phyloP scores from a whole-genome alignment of 2,329 filamentous ascomycete species.

The Zalaria obscura region DNA sequence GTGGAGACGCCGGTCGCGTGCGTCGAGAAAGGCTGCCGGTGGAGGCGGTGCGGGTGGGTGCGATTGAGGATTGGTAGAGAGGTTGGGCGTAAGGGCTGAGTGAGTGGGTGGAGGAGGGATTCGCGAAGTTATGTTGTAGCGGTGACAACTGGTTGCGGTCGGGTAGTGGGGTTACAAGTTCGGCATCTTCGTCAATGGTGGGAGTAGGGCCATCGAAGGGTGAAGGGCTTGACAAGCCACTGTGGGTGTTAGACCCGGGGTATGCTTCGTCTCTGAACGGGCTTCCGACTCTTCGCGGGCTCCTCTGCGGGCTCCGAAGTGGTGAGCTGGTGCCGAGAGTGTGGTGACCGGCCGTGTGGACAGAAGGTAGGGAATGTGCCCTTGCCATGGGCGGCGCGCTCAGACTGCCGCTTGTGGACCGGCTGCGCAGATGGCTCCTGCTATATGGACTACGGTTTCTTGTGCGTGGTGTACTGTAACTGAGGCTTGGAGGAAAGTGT shows the following conservation, averaged over 20 bases:
- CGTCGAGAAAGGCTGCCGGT: conserved; percentile 23
- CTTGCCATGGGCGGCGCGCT: conserved; percentile 31
- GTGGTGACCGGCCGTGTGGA: conserved; percentile 18
- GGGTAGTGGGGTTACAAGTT: conserved; percentile 28
- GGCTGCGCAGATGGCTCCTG: conserved; percentile 30
- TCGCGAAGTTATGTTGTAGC: neutral
- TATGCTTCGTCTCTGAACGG: conserved; percentile 6
- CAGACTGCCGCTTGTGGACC: conserved; percentile 25
- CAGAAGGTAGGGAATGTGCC: conserved; percentile 32
- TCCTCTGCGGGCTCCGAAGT: conserved; percentile 28
- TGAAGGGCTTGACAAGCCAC: conserved; percentile 13
- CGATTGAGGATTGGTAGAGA: conserved; percentile 2
- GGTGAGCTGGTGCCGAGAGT: conserved; percentile 20
- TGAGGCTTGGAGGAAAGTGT: conserved; percentile 10
- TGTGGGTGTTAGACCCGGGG: conserved; percentile 10
- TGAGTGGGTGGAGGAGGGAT: no score
- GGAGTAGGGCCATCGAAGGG: conserved; percentile 19
- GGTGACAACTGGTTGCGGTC: conserved; percentile 8
- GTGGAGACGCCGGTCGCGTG: conserved; percentile 29
- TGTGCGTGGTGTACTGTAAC: conserved; percentile 13
- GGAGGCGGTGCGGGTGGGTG: conserved; percentile 10
- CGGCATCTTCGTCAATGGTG: conserved; percentile 34
- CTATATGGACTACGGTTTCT: conserved; percentile 27
- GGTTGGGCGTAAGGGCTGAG: neutral
- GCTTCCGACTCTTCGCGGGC: conserved; percentile 17